A percentile compares a stretch with the other conserved stretches of the same genome.
These are phyloP conservation scores for Zarea fungicola DNA, from an alignment of 2,329 filamentous ascomycete species.

Conservation along the genomic window DNA sequence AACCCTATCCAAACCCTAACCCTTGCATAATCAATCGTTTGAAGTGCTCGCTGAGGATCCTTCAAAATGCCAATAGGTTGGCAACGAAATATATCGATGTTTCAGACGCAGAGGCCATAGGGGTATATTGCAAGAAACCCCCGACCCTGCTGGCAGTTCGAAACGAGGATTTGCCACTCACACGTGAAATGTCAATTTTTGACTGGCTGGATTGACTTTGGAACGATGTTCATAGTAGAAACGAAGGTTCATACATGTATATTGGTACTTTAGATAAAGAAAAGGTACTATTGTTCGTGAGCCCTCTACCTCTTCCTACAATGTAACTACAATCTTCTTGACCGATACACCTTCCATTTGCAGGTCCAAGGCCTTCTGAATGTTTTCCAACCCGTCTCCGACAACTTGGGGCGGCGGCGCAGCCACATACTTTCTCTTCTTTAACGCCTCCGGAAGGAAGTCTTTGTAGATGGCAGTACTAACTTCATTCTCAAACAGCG, in stretches of 20 bases:
- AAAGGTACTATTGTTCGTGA: background rate
- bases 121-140: background rate
- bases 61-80: background rate
- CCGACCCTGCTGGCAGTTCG: background rate
- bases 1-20: background rate
- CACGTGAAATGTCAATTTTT: background rate
- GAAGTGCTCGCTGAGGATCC: background rate
- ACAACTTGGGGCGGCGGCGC: slow-evolving; percentile 23
- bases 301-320: background rate
- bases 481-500: slow-evolving; percentile 18
- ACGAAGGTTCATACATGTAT: background rate
- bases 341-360: slow-evolving; percentile 30
- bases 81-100: background rate
- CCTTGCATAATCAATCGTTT: no score
- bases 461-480: slow-evolving; percentile 19
- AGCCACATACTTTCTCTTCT: slow-evolving; percentile 19
- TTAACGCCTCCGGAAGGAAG: slow-evolving; percentile 24
- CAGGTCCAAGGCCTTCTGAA: slow-evolving; percentile 26
- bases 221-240: background rate
- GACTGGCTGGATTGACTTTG: background rate
- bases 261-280: background rate
- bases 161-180: background rate
- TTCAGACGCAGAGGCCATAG: background rate
- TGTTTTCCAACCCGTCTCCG: slow-evolving; percentile 24
- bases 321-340: slow-evolving; percentile 31